Percentiles rank a stretch among this genome's conserved stretches.
Evolutionary conservation across 495 filamentous ascomycete genomes (phyloP).

Genomic region (Aspergillus nidulans): DNA sequence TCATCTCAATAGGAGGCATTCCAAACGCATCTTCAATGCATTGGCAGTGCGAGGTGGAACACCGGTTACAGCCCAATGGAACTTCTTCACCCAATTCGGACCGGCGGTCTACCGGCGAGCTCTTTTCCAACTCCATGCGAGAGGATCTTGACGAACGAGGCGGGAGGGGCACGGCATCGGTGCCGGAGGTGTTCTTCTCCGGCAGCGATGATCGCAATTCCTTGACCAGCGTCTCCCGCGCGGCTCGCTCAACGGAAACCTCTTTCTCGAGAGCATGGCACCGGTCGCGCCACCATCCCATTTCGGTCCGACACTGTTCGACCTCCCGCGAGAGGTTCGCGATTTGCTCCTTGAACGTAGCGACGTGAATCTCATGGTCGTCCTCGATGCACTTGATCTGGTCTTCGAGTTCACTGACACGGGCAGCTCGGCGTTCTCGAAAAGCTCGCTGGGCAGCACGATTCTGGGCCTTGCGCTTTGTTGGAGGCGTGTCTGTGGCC

Average conservation of each 20-base stretch:
- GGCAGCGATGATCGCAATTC: constrained; percentile 35
- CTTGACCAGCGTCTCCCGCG: constrained; percentile 39
- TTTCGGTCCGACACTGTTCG: constrained; percentile 45
- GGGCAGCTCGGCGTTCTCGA: constrained; percentile 78
- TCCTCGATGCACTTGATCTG: constrained; percentile 65
- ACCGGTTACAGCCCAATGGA: constrained; percentile 59
- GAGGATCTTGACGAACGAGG: constrained; percentile 9
- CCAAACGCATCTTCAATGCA: constrained; percentile 66
- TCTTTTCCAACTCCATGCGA: constrained; percentile 5
- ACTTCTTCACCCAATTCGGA: constrained; percentile 32
- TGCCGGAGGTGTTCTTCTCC: constrained; percentile 18
- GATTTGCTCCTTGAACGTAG: constrained; percentile 44
- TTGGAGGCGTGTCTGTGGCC: constrained; percentile 84
- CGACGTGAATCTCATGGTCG: constrained; percentile 42
- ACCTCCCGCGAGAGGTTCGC: constrained; percentile 47
- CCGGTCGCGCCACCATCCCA: constrained; percentile 45
- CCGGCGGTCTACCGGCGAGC: constrained; percentile 10
- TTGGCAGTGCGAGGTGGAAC: constrained; percentile 57
- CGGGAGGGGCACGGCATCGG: constrained; percentile 31
- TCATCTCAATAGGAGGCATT: constrained; percentile 30
- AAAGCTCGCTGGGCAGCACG: constrained; percentile 88
- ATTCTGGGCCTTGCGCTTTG: constrained; percentile 90
- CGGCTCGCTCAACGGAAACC: constrained; percentile 39
- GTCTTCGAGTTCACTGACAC: constrained; percentile 82
- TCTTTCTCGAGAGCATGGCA: constrained; percentile 47